phyloP scores from a whole-genome alignment of 1,284 basidiomycete species.

The Sphaerobolus stellatus region DNA sequence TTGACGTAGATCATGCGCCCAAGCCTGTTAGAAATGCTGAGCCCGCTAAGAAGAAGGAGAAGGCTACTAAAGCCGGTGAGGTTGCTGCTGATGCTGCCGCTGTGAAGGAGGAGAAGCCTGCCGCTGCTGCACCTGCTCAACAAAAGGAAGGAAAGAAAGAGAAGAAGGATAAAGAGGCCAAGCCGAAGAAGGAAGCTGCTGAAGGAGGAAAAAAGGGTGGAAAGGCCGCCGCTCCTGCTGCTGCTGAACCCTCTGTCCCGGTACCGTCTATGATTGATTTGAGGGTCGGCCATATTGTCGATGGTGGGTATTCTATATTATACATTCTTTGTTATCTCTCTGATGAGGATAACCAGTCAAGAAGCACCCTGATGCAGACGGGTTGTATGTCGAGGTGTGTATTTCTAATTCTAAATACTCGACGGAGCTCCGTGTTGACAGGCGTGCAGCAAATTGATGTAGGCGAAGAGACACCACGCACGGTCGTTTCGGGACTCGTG shows the following conservation, averaged over 20 bases:
- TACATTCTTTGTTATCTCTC: not conserved
- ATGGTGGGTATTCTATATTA: constrained; percentile 55
- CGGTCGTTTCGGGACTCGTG: constrained; percentile 92
- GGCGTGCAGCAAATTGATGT: constrained; percentile 82
- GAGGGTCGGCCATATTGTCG: constrained; percentile 86
- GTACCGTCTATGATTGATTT: constrained; percentile 93
- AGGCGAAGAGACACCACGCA: constrained; percentile 89
- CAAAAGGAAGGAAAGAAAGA: constrained; percentile 20
- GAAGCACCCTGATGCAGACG: constrained; percentile 93
- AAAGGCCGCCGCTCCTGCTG: constrained; percentile 34
- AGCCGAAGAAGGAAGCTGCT: constrained; percentile 44
- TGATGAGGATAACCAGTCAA: constrained; percentile 54
- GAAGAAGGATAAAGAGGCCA: constrained; percentile 46
- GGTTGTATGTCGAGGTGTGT: constrained; percentile 82
- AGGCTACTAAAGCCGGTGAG: constrained; percentile 55
- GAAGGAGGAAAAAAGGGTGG: constrained; percentile 27
- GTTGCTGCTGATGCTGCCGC: constrained; percentile 24
- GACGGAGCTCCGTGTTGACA: not conserved
- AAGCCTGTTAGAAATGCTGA: constrained; percentile 70
- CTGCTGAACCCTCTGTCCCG: constrained; percentile 73
- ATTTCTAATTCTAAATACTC: not conserved
- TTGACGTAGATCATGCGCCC: constrained; percentile 79
- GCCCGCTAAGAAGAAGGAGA: constrained; percentile 79
- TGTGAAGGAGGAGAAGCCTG: constrained; percentile 30
- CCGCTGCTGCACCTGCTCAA: constrained; percentile 9